phyloP scores from a whole-genome alignment of 2,329 filamentous ascomycete species.

The Epichloe hybrida region DNA sequence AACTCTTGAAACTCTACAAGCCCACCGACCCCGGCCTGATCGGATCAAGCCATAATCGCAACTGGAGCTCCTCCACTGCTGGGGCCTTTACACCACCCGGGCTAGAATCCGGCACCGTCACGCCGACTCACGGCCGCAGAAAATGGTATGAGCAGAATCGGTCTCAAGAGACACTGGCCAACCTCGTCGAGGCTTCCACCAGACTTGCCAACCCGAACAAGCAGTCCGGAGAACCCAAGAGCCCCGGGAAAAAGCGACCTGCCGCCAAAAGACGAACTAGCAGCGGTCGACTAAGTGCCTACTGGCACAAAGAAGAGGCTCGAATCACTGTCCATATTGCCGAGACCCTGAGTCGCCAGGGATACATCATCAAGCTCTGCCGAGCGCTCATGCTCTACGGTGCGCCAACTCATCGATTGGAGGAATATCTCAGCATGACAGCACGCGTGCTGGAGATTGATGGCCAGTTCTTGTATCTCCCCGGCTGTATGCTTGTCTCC shows the following conservation, averaged over 20 bases:
- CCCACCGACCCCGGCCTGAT: constrained; percentile 16
- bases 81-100: constrained; percentile 19
- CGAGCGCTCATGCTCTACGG: constrained; percentile 76
- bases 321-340: constrained; percentile 40
- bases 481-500: constrained; percentile 84
- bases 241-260: constrained; percentile 18
- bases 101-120: constrained; percentile 24
- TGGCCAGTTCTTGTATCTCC: constrained; percentile 77
- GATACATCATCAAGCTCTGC: constrained; percentile 73
- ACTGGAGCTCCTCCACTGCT: constrained; percentile 15
- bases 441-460: constrained; percentile 74
- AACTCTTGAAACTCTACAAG: constrained; percentile 34
- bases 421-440: constrained; percentile 81
- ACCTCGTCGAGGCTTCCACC: constrained; percentile 32
- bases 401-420: constrained; percentile 77
- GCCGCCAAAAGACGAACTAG: constrained; percentile 25
- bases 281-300: constrained; percentile 22
- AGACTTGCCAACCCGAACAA: constrained; percentile 10
- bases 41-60: constrained; percentile 10
- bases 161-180: constrained; percentile 32
- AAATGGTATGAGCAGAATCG: constrained; percentile 37
- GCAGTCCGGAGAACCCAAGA: constrained; percentile 9
- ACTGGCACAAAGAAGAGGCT: constrained; percentile 30
- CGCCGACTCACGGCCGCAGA: constrained; percentile 26
- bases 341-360: constrained; percentile 61